Evolutionary conservation across 2,329 filamentous ascomycete genomes (phyloP), one percentile per base, ranked within the genome.

Genomic region (Bipolaris gigantea): DNA sequence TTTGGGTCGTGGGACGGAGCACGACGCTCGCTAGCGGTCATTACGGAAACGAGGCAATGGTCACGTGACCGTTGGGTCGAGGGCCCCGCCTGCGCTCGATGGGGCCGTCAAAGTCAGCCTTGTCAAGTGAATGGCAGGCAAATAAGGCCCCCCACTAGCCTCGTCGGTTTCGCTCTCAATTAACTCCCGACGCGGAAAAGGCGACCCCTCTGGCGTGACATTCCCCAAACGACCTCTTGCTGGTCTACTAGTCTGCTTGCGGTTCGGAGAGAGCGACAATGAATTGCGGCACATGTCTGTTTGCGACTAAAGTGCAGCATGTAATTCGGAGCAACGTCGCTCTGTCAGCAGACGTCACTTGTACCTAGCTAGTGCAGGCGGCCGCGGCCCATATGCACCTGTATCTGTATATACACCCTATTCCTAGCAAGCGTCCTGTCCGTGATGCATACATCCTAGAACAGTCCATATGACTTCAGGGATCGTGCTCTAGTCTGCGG

Each of bases 121-220:
- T 69, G 67, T 63, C 57, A 51, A 61, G 53, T n/a, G 25, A 30
- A 42, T 16, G 38, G 38, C 21, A 23, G 38, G 21, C 48, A 60
- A 53, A 47, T 53, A 39, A 73, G 70, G 71, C 70, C 62, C 54
- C 70, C 71, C 64, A 67, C 66, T 69, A 70, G 53, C 57, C 58
- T 6, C 57, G 55, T 63, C 59, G 60, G 54, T 62, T 62, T 69
- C 66, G 67, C 68, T 67, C 52, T 59, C 53, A 55, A 55, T 52
- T 53, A 54, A 50, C 41, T 40, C 54, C 59, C 51, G 57, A 49
- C 48, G 44, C 44, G 43, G 44, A 50, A 54, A 63, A 49, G 57
- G 58, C 9, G n/a, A 16, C 16, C 56, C 56, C 51, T 54, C 53
- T 60, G 61, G 60, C 59, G 51, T 60, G 59, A 58, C 50, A 43